Evolutionary conservation across 2,329 filamentous ascomycete genomes (phyloP), one percentile per base, ranked within the genome.

Genomic region (Ceratocystiopsis brevicomis): DNA sequence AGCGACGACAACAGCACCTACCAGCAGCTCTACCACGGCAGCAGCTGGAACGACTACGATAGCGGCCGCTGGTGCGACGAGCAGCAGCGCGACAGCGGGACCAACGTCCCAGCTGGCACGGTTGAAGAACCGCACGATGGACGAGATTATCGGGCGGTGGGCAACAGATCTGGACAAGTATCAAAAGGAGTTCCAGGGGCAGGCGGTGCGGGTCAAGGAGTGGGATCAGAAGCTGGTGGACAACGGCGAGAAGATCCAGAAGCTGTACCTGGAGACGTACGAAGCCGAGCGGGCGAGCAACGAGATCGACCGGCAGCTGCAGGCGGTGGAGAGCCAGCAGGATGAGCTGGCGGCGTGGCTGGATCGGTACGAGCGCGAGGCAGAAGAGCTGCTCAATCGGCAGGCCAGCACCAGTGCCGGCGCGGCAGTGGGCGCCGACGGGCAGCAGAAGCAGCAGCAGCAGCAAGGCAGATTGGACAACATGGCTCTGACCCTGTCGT

Each of bases 61-160:
- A 17, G 41, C 50, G 1, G 30, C 53, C 15, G 43, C 49, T 15
- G 47, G 53, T 10, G 25, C 43, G n/a, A 43, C 45, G 1, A 15
- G 37, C 16, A 35, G 38, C 16, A 75, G 78, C 25, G 92, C 86
- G 1, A 93, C 83, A 4, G 68, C 75, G 33, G 87, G 87, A 0
- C 85, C 87, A 1, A 67, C 78, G 3, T 88, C 90, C 15, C 79
- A 86, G 45, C 76, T 92, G 54, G 90, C 88, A 4, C 80, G 90
- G 25, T 68, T 98, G 35, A 94, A 94, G 67, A 94, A 95, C 61
- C 96, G 94, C 65, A 94, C 88, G 0, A 95, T 98, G 82, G 90
- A 98, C 56, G 90, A 98, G 58, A 95, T 98, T 50, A 86, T 98
- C 51, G 95, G 85, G 4, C 78, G 86, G 32, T 98, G 90, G 90